Conservation (phyloP, 2,329 filamentous ascomycete species). For the Fusarium sp. region DNA sequence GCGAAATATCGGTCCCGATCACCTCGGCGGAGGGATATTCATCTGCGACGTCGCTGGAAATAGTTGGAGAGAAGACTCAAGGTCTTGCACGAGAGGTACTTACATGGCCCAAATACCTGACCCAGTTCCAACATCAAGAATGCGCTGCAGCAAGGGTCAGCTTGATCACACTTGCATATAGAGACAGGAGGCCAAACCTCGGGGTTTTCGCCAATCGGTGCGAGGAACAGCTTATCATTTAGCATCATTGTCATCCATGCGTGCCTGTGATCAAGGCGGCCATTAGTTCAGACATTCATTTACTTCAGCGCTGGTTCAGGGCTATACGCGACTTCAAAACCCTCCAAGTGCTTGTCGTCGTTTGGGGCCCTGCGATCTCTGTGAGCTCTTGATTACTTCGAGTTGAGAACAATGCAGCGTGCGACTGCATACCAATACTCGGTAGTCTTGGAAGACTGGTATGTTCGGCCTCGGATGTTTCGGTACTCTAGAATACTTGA, state of each 20-base stretch:
- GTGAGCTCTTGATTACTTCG: too few relatives aligned
- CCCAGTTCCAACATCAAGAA: neutral
- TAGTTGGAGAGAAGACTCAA: too few relatives aligned
- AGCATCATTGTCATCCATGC: constrained; percentile 16
- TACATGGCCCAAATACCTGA: neutral
- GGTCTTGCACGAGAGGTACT: neutral
- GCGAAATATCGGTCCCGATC: neutral
- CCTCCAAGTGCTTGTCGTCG: neutral
- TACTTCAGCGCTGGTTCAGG: too few relatives aligned
- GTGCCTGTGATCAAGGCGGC: neutral
- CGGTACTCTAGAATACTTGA: neutral
- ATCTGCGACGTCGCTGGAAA: neutral
- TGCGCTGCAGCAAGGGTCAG: neutral
- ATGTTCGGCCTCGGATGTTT: neutral
- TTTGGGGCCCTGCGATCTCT: neutral
- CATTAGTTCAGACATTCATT: neutral
- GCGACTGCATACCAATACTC: neutral
- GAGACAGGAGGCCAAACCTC: neutral
- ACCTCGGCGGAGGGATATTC: neutral
- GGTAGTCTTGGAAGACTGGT: neutral
- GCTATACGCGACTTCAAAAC: neutral
- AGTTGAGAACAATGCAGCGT: neutral
- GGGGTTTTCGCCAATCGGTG: constrained; percentile 9
- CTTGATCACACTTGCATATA: too few relatives aligned
- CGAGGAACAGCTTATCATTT: neutral